Percentiles rank a stretch among this genome's conserved stretches.
Evolutionary conservation across 2,329 filamentous ascomycete genomes (phyloP).

Genomic region (Talaromyces funiculosus): DNA sequence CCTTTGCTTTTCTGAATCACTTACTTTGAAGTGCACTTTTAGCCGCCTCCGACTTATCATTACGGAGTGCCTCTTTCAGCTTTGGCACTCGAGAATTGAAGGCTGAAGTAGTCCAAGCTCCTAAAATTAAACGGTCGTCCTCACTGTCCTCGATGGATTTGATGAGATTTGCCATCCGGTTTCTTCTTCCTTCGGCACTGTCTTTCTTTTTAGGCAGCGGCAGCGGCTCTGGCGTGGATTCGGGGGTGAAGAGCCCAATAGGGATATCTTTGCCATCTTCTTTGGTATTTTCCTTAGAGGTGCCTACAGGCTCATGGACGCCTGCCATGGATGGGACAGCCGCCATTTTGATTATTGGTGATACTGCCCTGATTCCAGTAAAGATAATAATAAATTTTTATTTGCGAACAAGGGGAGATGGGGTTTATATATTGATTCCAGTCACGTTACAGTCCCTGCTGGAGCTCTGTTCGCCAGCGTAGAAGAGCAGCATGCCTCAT

Average conservation of each 20-base stretch:
- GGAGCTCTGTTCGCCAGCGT: background rate
- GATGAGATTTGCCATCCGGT: background rate
- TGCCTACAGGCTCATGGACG: background rate
- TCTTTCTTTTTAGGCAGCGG: background rate
- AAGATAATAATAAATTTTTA: background rate
- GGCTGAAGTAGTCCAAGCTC: background rate
- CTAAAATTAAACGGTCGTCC: background rate
- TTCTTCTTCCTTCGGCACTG: background rate
- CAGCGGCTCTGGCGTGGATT: background rate
- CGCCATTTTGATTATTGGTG: background rate
- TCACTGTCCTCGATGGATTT: background rate
- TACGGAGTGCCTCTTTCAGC: background rate
- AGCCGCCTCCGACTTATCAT: background rate
- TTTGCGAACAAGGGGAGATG: background rate
- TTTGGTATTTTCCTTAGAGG: background rate
- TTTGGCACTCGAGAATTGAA: background rate
- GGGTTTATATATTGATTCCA: background rate
- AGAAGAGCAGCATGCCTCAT: background rate
- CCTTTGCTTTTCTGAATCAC: background rate
- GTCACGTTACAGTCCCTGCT: background rate
- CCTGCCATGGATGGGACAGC: background rate
- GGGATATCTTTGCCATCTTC: background rate
- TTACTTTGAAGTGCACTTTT: background rate
- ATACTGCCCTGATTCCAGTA: background rate
- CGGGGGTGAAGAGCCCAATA: background rate